Base-by-base conservation (phyloP, 208 protist genomes). In the Herpetomonas muscarum region DNA sequence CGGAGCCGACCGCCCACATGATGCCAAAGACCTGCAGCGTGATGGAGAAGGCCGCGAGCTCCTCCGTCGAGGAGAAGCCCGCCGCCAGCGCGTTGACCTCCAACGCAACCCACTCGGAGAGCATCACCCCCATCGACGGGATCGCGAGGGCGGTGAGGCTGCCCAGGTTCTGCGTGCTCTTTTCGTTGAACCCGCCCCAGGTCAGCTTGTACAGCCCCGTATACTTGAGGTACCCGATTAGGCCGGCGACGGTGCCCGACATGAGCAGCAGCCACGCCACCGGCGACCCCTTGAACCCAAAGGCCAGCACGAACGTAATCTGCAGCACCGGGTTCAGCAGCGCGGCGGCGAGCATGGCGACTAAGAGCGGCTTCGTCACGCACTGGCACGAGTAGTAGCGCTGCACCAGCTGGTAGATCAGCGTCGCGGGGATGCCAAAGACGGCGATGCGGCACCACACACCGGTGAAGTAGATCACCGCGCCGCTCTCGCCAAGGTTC, bases 331-430 rank as follows among this genome's bases (percentile, higher is more conserved):
- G 82, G 57, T 93, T 87, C 47, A 79, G 24, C 12, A 89, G 0
- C 29, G 87, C 73, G 15, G 78, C 79, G 28, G 25, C 34, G 24
- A 89, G 39, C 54, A 85, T 75, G 32, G 73, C 78, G 2, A 91
- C 65, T n/a, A 81, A 79, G 32, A 93, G 59, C 30, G 87, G 83
- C 51, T 74, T 82, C 3, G 83, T 90, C 24, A 82, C 42, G 37
- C 82, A 75, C 58, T 93, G 87, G 57, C 81, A 91, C n/a, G 83
- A 79, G 69, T 86, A 91, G 64, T 93, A 93, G 22, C 87, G 80
- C 72, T 79, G 67, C 15, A 90, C 26, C 15, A 93, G 65, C 58
- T 90, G 81, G 55, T 81, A 83, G 17, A 52, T 28, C 45, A 88
- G 67, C n/a, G 76, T 62, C 19, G 57, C 52, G 0, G 76, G 81